Percentiles rank a stretch among this genome's conserved stretches.
Conservation (phyloP, 208 protist species). For the Leptomonas seymouri region DNA sequence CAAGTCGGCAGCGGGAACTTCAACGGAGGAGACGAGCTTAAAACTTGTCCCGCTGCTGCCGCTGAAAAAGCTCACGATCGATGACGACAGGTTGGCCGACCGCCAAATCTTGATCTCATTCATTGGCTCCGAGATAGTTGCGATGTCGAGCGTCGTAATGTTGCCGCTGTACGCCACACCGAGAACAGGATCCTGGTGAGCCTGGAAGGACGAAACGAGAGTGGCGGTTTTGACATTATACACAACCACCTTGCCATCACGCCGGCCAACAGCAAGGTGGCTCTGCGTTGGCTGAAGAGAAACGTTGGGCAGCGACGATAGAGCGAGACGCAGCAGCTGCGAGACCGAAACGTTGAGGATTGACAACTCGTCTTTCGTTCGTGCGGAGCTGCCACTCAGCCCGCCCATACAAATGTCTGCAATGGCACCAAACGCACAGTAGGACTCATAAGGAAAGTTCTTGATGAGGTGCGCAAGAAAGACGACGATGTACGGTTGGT, state of each 20-base stretch:
- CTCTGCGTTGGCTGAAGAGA: constrained; percentile 75
- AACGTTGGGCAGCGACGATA: constrained; percentile 62
- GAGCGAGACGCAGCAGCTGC: constrained; percentile 48
- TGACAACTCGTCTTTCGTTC: constrained; percentile 32
- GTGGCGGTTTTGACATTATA: constrained; percentile 68
- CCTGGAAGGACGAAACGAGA: constrained; percentile 61
- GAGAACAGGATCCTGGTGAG: constrained; percentile 54
- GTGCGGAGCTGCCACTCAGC: constrained; percentile 8
- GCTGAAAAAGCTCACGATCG: constrained; percentile 47
- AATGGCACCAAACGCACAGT: constrained; percentile 25
- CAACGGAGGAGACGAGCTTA: constrained; percentile 31
- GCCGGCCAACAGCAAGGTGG: constrained; percentile 65
- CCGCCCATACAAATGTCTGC: constrained; percentile 25
- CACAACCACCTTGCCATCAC: constrained; percentile 66
- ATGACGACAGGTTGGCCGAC: constrained; percentile 33
- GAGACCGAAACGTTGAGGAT: constrained; percentile 45
- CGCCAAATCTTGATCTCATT: constrained; percentile 70
- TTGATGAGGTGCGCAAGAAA: constrained; percentile 41
- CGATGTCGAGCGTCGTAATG: constrained; percentile 67
- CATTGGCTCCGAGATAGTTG: constrained; percentile 68
- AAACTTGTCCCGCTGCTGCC: constrained; percentile 30
- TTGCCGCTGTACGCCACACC: constrained; percentile 81
- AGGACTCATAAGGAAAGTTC: constrained; percentile 33
- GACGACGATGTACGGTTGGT: constrained; percentile 31
- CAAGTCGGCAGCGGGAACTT: constrained; percentile 26